These are phyloP conservation scores for Ogataea polymorpha DNA, from an alignment of 805 yeast species.

Conservation along the genomic window DNA sequence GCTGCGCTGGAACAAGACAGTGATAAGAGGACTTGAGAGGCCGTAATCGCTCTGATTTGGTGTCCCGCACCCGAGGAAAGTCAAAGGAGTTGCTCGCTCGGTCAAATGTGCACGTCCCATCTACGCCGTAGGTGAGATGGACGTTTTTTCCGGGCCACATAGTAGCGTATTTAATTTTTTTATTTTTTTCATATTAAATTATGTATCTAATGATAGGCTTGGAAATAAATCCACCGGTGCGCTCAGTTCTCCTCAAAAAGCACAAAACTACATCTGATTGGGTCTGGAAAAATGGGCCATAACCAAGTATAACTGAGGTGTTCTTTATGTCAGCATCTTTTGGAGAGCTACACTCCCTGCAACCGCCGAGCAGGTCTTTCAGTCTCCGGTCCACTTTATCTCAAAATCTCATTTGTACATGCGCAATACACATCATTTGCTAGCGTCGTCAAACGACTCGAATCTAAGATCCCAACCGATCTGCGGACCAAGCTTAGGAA, in stretches of 20 bases:
- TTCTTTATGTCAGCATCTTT: no score
- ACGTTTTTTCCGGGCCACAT: slow-evolving; percentile 39
- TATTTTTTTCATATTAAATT: neutral
- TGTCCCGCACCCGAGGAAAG: slow-evolving; percentile 10
- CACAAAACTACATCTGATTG: no score
- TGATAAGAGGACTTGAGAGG: slow-evolving; percentile 17
- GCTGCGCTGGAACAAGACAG: slow-evolving; percentile 10
- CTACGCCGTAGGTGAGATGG: slow-evolving; percentile 42
- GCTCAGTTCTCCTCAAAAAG: no score
- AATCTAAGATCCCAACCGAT: slow-evolving; percentile 97
- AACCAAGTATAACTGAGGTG: no score
- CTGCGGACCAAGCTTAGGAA: slow-evolving; percentile 85
- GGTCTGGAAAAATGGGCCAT: no score
- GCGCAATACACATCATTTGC: slow-evolving; percentile 3
- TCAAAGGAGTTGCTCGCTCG: slow-evolving; percentile 4
- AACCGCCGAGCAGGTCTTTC: no score
- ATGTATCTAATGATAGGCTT: neutral
- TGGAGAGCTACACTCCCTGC: no score
- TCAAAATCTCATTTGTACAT: no score
- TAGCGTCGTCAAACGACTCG: slow-evolving; percentile 40
- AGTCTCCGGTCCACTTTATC: no score
- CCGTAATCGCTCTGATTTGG: slow-evolving; percentile 1
- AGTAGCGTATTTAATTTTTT: slow-evolving; percentile 10
- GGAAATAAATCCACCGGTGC: no score
- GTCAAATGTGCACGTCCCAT: slow-evolving; percentile 32